phyloP scores from a whole-genome alignment of 1,284 basidiomycete species.

The Exsudoporus floridanus region DNA sequence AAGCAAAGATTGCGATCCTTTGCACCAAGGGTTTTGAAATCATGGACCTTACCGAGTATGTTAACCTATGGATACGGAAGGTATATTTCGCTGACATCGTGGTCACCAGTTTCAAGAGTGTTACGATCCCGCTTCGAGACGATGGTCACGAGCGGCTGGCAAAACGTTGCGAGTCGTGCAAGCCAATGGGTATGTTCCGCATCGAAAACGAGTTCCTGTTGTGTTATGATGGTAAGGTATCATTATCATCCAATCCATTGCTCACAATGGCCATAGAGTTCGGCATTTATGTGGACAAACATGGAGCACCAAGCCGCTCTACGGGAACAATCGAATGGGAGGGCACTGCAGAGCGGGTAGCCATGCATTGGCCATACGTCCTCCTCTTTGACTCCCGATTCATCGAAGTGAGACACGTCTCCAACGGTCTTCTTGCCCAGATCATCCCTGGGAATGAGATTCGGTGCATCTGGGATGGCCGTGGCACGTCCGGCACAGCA shows the following conservation, averaged over 20 bases:
- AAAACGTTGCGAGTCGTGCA: slow-evolving; percentile 79
- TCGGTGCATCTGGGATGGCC: slow-evolving; percentile 85
- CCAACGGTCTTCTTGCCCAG: slow-evolving; percentile 84
- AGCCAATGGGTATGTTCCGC: slow-evolving; percentile 91
- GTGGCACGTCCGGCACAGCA: slow-evolving; percentile 50
- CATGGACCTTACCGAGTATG: slow-evolving; percentile 89
- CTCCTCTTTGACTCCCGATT: slow-evolving; percentile 90
- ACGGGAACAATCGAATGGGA: slow-evolving; percentile 91
- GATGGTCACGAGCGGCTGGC: slow-evolving; percentile 72
- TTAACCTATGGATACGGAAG: slow-evolving; percentile 11
- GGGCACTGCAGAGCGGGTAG: slow-evolving; percentile 83
- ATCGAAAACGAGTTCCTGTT: slow-evolving; percentile 89
- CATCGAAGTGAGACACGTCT: slow-evolving; percentile 87
- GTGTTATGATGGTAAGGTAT: slow-evolving; percentile 79
- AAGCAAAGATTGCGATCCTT: slow-evolving; percentile 87
- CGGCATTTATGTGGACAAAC: slow-evolving; percentile 86
- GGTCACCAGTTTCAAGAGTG: slow-evolving; percentile 72
- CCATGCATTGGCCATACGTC: slow-evolving; percentile 86
- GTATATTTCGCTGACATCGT: slow-evolving; percentile 4
- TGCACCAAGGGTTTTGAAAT: slow-evolving; percentile 96
- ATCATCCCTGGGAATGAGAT: slow-evolving; percentile 84
- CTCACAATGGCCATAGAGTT: slow-evolving; percentile 61
- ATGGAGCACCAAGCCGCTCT: slow-evolving; percentile 78
- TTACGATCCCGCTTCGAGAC: slow-evolving; percentile 80
- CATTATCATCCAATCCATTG: neutral